Evolutionary conservation across 2,329 filamentous ascomycete species (phyloP).

Genomic region (Pyrenophora teres): DNA sequence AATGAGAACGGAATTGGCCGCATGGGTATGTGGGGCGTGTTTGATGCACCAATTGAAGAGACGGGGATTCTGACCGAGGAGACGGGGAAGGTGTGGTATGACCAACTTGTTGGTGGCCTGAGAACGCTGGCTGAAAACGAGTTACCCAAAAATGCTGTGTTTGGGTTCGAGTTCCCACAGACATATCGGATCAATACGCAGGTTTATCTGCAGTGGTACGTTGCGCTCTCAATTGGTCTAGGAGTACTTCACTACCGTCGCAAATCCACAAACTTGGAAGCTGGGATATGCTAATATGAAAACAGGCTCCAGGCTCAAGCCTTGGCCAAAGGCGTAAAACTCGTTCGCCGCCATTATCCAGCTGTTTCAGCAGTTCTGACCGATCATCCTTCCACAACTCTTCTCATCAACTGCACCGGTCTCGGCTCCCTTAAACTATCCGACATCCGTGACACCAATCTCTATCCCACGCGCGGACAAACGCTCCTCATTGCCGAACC

Average conservation of each 20-base stretch:
- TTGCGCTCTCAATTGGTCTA: background rate
- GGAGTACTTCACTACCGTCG: background rate
- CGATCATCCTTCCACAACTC: constrained; percentile 65
- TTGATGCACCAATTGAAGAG: constrained; percentile 40
- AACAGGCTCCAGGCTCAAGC: constrained; percentile 63
- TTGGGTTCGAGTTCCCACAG: constrained; percentile 43
- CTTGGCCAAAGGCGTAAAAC: constrained; percentile 69
- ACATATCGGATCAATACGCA: constrained; percentile 50
- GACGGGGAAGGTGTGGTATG: constrained; percentile 51
- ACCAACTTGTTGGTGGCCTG: constrained; percentile 48
- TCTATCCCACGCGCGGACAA: constrained; percentile 80
- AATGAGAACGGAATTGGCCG: constrained; percentile 35
- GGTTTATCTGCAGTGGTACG: constrained; percentile 45
- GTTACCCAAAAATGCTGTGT: constrained; percentile 43
- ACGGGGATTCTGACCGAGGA: constrained; percentile 41
- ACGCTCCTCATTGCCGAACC: constrained; percentile 71
- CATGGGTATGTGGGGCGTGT: constrained; percentile 37
- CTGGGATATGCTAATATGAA: background rate
- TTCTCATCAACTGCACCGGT: constrained; percentile 86
- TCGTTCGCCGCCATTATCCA: constrained; percentile 50
- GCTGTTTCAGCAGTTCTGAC: constrained; percentile 72
- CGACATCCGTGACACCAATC: constrained; percentile 76
- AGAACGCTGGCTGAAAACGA: constrained; percentile 32
- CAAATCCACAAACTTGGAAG: too few relatives aligned
- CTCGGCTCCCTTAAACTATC: constrained; percentile 75